These are phyloP conservation scores for Ophiostoma tasmaniense DNA, from an alignment of 2,329 filamentous ascomycete species.

Conservation along the genomic window DNA sequence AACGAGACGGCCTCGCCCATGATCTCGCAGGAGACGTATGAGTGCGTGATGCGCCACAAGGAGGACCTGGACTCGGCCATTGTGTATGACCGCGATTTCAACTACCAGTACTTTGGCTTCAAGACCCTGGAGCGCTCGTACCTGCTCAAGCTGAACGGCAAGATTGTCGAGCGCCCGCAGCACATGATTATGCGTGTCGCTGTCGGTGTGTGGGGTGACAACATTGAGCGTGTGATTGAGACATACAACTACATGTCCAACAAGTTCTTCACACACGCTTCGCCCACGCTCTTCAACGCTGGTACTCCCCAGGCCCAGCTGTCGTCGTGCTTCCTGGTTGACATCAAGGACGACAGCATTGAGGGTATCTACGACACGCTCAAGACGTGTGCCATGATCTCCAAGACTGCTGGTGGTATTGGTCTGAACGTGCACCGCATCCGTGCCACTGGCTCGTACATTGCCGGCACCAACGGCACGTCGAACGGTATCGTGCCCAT, in stretches of 20 bases:
- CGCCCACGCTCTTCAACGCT: slow-evolving; percentile 95
- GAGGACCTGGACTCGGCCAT: slow-evolving; percentile 98
- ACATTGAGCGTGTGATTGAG: slow-evolving; percentile 90
- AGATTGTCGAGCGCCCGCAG: slow-evolving; percentile 93
- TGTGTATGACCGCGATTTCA: slow-evolving; percentile 98
- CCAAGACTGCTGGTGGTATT: slow-evolving; percentile 97
- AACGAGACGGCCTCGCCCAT: slow-evolving; percentile 78
- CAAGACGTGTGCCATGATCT: slow-evolving; percentile 99
- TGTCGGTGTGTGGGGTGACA: slow-evolving; percentile 90
- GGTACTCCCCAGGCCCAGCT: slow-evolving; percentile 91
- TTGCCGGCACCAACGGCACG: slow-evolving; percentile 93
- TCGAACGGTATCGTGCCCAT: slow-evolving; percentile 97
- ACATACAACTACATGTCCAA: slow-evolving; percentile 99
- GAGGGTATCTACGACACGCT: slow-evolving; percentile 98
- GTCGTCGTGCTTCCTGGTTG: slow-evolving; percentile 96
- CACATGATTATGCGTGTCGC: slow-evolving; percentile 99
- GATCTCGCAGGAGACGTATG: slow-evolving; percentile 87
- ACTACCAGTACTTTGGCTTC: slow-evolving; percentile 99
- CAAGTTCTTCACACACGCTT: slow-evolving; percentile 98
- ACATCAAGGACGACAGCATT: slow-evolving; percentile 99
- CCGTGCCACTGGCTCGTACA: slow-evolving; percentile 94
- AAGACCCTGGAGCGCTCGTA: slow-evolving; percentile 98
- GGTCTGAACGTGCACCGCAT: slow-evolving; percentile 95
- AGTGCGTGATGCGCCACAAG: slow-evolving; percentile 89
- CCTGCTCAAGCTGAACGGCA: slow-evolving; percentile 86